These are phyloP conservation scores for Schizosaccharomyces cryophilus DNA, from an alignment of 805 yeast genomes.

Conservation along the genomic window DNA sequence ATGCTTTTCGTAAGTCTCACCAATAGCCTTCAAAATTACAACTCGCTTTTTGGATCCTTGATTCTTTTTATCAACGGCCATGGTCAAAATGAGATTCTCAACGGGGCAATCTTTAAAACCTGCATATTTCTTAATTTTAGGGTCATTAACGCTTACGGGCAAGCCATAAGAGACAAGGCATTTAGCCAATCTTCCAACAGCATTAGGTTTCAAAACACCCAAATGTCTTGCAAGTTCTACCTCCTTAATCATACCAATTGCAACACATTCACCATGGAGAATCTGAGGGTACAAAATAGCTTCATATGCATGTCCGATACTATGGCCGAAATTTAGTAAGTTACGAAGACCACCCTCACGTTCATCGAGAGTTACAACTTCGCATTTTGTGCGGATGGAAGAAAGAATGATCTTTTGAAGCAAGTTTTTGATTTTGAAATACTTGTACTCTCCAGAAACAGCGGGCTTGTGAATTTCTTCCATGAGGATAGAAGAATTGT, in stretches of 20 bases:
- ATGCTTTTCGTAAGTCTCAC: conserved; percentile 65
- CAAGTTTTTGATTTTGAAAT: conserved; percentile 45
- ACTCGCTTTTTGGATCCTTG: conserved; percentile 78
- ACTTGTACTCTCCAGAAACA: conserved; percentile 27
- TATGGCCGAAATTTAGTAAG: conserved; percentile 80
- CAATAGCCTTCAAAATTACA: conserved; percentile 62
- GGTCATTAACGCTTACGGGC: conserved; percentile 58
- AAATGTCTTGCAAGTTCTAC: conserved; percentile 86
- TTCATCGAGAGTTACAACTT: conserved; percentile 80
- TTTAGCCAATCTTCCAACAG: conserved; percentile 70
- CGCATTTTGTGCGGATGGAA: conserved; percentile 75
- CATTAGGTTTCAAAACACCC: conserved; percentile 74
- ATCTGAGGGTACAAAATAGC: conserved; percentile 94
- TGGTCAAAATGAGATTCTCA: conserved; percentile 46
- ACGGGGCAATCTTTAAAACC: conserved; percentile 50
- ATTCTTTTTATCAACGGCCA: conserved; percentile 92
- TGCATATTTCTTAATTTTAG: conserved; percentile 43
- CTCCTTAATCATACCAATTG: conserved; percentile 84
- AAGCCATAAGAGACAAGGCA: conserved; percentile 66
- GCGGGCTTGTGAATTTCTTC: conserved; percentile 33
- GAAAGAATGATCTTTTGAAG: conserved; percentile 58
- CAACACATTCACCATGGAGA: conserved; percentile 94
- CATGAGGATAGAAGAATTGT: conserved; percentile 43
- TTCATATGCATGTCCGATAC: conserved; percentile 94
- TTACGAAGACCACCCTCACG: conserved; percentile 87